phyloP scores from a whole-genome alignment of 352 stramenopile genomes.

The Pythium pyrilobum region DNA sequence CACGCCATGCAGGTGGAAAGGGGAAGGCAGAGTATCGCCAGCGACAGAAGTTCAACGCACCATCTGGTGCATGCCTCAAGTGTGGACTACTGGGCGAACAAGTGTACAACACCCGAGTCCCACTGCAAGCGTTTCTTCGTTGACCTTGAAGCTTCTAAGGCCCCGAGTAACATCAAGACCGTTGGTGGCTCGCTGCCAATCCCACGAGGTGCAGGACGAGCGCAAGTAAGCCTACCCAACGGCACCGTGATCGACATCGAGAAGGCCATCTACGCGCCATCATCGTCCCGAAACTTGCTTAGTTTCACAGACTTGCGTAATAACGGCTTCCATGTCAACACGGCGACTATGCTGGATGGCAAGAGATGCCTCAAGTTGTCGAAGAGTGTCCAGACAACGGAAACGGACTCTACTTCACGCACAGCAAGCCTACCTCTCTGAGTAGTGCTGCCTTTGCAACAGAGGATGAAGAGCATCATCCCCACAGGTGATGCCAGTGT shows the following conservation, averaged over 20 bases:
- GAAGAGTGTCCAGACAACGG: neutral
- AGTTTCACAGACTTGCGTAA: neutral
- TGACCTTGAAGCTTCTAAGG: neutral
- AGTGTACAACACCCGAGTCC: neutral
- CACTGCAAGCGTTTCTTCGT: slow-evolving; percentile 12
- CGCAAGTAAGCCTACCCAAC: neutral
- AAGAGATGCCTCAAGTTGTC: neutral
- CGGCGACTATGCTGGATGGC: neutral
- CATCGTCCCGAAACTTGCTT: slow-evolving; percentile 3
- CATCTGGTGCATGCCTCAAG: neutral
- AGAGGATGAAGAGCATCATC: neutral
- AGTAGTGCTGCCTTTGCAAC: neutral
- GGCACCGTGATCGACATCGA: slow-evolving; percentile 5
- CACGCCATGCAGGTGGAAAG: neutral
- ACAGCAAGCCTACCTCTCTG: neutral
- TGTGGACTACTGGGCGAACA: slow-evolving; percentile 8
- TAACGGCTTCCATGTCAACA: slow-evolving; percentile 7
- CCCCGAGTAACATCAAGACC: slow-evolving; percentile 1
- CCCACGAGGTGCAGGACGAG: neutral
- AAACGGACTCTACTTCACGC: slow-evolving; percentile 5
- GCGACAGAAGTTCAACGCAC: neutral
- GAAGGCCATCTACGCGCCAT: neutral
- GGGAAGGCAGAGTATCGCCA: neutral
- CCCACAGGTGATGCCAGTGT: neutral
- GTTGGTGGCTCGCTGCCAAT: neutral